phyloP scores from a whole-genome alignment of 2,329 filamentous ascomycete species.

The Piedraia hortae region DNA sequence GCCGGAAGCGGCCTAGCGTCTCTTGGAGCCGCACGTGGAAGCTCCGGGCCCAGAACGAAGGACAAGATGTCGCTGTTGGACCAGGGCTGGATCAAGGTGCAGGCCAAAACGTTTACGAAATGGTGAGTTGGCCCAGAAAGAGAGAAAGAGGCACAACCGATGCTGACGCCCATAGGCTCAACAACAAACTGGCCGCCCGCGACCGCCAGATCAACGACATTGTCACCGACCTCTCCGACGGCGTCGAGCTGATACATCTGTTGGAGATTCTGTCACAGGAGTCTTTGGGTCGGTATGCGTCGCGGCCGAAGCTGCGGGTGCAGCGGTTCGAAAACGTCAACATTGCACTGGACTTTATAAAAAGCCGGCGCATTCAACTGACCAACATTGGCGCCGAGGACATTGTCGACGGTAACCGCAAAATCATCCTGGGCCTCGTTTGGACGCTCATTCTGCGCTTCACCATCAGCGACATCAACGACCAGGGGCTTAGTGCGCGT shows the following conservation, averaged over 20 bases:
- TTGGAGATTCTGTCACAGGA: conserved; percentile 88
- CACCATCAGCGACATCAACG: conserved; percentile 95
- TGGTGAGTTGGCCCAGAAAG: conserved; percentile 1
- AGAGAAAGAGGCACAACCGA: background rate
- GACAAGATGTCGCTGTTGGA: no score
- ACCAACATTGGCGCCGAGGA: conserved; percentile 97
- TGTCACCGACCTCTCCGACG: conserved; percentile 72
- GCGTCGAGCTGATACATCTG: conserved; percentile 84
- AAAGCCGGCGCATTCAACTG: conserved; percentile 72
- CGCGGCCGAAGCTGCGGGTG: conserved; percentile 83
- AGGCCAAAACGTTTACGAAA: conserved; percentile 4
- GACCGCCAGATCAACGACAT: conserved; percentile 63
- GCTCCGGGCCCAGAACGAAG: no score
- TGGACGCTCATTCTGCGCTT: conserved; percentile 96
- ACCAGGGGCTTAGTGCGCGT: conserved; percentile 91
- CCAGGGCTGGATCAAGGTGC: conserved; percentile 4
- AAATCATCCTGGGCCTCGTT: conserved; percentile 89
- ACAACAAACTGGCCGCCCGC: conserved; percentile 68
- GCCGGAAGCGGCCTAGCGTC: no score
- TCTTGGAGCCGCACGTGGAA: no score
- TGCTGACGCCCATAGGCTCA: conserved; percentile 31
- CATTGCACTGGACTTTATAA: conserved; percentile 80
- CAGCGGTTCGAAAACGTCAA: conserved; percentile 98
- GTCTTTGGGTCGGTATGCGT: conserved; percentile 85
- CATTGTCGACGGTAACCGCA: conserved; percentile 89